Base-by-base conservation (phyloP, 805 yeast genomes). In the Tetrapisispora iriomotensis region DNA sequence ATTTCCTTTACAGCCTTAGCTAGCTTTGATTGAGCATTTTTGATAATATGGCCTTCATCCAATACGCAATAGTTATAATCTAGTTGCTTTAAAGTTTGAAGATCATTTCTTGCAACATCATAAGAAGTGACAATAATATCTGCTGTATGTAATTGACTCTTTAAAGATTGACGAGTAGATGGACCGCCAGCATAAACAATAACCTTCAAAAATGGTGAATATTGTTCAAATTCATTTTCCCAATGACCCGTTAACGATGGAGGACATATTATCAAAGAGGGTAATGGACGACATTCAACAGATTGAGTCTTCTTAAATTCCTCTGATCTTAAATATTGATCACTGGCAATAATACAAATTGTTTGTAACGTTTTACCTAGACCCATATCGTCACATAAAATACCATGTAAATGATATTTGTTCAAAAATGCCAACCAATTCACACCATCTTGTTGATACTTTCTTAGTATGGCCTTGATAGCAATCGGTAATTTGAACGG, bases 331-430 rank as follows among this genome's bases (percentile, higher is more conserved):
- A 85, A 51, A 51, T 87, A 84, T 53, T 92, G 98, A 54, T 92
- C 98, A 56, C 96, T 85, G 0, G 98, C 84, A 39, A 92, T 87
- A 48, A 94, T 90, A 64, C 98, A 92, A 54, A 92, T 88, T 0
- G 98, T 88, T 62, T 92, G 99, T 44, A 92, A 69, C 0, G 99
- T 92, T 59, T 92, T 92, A 38, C 99, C 99, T 23, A 92, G 70
- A 6, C 99, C 99, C 99, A 92, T 92, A 76, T 92, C 99, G 60
- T 92, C 99, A 75, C 98, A 92, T 36, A 92, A 68, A 53, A 92
- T 90, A 39, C 99, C 99, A 64, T 92, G 99, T 38, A 92, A 67
- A 60, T 90, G 95, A 57, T 92, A 92, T 53, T 84, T 84, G 65
- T 92, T 92, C 53, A 92, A 71, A 56, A 92, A 92, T 8, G 95